Percentiles rank a stretch among this genome's conserved stretches.
Conservation (phyloP, 2,329 filamentous ascomycete species). For the Pseudogymnoascus sp. region DNA sequence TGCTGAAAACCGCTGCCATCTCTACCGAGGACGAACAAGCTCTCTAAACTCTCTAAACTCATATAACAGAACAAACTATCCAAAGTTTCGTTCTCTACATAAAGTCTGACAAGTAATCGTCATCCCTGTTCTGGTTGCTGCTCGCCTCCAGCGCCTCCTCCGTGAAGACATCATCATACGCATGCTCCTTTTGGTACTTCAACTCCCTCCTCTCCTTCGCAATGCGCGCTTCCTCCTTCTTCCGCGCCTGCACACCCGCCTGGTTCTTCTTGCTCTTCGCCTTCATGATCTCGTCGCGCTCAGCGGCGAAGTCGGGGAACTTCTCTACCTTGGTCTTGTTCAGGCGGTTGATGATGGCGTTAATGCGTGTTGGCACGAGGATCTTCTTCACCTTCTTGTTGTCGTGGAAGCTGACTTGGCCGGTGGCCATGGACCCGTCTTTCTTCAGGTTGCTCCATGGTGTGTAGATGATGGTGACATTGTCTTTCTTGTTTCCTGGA, state of each 20-base stretch:
- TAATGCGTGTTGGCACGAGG: constrained; percentile 73
- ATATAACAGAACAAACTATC: neutral
- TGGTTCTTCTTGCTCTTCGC: constrained; percentile 67
- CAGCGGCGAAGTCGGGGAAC: constrained; percentile 73
- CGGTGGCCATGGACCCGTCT: constrained; percentile 88
- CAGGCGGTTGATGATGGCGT: constrained; percentile 88
- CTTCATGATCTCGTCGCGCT: constrained; percentile 69
- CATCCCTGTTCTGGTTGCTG: constrained; percentile 78
- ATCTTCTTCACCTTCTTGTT: constrained; percentile 76
- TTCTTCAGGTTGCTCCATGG: constrained; percentile 96
- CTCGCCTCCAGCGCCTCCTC: constrained; percentile 70
- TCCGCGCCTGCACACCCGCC: constrained; percentile 54
- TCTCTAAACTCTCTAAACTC: neutral
- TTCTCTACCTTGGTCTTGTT: constrained; percentile 94
- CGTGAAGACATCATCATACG: constrained; percentile 85
- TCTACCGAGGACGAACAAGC: neutral
- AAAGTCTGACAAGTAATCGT: constrained; percentile 83
- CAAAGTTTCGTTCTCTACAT: constrained; percentile 50
- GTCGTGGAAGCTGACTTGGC: constrained; percentile 93
- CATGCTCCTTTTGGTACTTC: constrained; percentile 95
- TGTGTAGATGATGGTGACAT: constrained; percentile 93
- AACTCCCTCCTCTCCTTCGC: constrained; percentile 78
- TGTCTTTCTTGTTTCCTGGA: constrained; percentile 94
- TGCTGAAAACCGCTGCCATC: neutral
- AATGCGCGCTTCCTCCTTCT: constrained; percentile 66